phyloP scores from a whole-genome alignment of 768 basidiomycete species.

The Xerocomus brunneocitrinus region DNA sequence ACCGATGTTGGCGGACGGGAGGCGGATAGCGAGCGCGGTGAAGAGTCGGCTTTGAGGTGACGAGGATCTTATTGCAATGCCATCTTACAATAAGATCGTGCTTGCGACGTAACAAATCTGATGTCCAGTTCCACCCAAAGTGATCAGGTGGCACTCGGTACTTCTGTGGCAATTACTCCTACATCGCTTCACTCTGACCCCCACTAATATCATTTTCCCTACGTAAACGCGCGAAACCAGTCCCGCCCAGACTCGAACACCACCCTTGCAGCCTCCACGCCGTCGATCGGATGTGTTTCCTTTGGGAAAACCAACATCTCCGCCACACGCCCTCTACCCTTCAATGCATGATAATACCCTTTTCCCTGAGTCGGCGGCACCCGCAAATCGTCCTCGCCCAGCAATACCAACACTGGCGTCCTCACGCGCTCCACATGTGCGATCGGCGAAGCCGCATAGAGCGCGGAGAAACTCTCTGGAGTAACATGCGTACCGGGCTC shows the following conservation, averaged over 20 bases:
- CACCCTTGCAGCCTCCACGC: constrained; percentile 55
- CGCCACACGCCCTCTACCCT: constrained; percentile 40
- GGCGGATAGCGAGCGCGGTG: constrained; percentile 7
- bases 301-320: constrained; percentile 60
- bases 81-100: not conserved
- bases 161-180: not conserved
- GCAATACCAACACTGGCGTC: constrained; percentile 50
- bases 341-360: constrained; percentile 64
- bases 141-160: too few species aligned
- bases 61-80: not conserved
- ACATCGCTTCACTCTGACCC: not conserved
- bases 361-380: constrained; percentile 61
- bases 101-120: too few species aligned
- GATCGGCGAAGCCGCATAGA: constrained; percentile 55
- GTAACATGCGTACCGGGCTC: constrained; percentile 37
- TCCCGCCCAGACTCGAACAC: constrained; percentile 48
- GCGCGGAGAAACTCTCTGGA: constrained; percentile 38
- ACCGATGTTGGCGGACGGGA: constrained; percentile 25
- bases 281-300: constrained; percentile 60
- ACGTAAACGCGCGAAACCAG: constrained; percentile 39
- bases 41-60: constrained; percentile 20
- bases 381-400: constrained; percentile 58
- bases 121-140: too few species aligned
- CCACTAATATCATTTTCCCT: not conserved
- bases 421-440: constrained; percentile 45